phyloP scores from a whole-genome alignment of 1,284 basidiomycete species.

The Boletus sp. region DNA sequence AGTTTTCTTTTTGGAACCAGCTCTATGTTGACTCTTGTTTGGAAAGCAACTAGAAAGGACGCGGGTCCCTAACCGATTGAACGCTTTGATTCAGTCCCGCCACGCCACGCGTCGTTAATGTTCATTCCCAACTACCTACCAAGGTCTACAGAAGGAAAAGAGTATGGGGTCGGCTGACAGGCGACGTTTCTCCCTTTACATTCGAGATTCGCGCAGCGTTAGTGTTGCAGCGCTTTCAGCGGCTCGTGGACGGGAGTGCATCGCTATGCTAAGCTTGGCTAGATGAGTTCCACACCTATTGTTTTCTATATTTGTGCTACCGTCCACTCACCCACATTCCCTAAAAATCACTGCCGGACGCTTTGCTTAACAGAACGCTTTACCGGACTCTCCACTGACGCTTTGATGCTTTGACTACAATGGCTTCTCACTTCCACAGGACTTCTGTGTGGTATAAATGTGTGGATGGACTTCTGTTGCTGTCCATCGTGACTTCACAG shows the following conservation, averaged over 20 bases:
- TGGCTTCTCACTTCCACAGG: not conserved
- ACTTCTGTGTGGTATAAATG: not conserved
- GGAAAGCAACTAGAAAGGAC: not conserved
- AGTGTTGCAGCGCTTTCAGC: not conserved
- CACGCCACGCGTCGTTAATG: constrained; percentile 4
- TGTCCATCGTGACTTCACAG: not conserved
- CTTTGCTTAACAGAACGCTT: not conserved
- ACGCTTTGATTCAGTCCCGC: constrained; percentile 3
- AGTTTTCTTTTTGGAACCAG: not conserved
- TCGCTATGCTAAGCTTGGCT: not conserved
- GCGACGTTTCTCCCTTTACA: not conserved
- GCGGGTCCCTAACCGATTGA: not conserved
- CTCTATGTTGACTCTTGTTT: not conserved
- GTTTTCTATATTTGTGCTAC: constrained; percentile 11
- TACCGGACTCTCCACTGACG: not conserved
- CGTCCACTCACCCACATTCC: not conserved
- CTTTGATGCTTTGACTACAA: not conserved
- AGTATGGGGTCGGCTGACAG: no score
- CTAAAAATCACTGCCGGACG: not conserved
- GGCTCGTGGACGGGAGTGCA: no score
- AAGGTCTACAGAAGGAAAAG: not conserved
- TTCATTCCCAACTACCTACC: not conserved
- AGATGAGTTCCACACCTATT: constrained; percentile 12
- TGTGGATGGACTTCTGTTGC: not conserved
- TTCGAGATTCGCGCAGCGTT: not conserved